phyloP scores from a whole-genome alignment of 805 yeast species.

The Diddensiella santjacobensis region DNA sequence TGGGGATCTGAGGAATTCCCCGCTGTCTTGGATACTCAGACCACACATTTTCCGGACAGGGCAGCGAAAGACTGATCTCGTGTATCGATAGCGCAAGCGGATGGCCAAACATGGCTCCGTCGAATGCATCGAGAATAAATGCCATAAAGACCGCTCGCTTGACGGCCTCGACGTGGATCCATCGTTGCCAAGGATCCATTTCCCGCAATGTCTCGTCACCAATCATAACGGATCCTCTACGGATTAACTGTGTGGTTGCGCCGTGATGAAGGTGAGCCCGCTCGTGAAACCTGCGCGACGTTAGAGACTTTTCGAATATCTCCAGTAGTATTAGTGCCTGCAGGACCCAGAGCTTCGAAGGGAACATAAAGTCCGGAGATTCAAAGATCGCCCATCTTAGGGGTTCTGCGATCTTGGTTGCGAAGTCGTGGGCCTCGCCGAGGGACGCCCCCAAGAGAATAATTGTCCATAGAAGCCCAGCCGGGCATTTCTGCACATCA shows the following conservation, averaged over 20 bases:
- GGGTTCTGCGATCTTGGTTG: constrained; percentile 50
- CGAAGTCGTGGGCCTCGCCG: constrained; percentile 37
- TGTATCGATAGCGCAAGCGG: constrained; percentile 54
- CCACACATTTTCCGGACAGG: constrained; percentile 63
- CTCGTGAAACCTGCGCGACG: constrained; percentile 69
- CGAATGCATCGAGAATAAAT: constrained; percentile 74
- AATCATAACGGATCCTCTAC: constrained; percentile 66
- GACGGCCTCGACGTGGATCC: constrained; percentile 79
- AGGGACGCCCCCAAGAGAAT: constrained; percentile 52
- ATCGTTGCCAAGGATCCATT: constrained; percentile 47
- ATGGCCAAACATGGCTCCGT: constrained; percentile 79
- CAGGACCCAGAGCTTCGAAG: constrained; percentile 70
- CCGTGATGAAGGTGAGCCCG: constrained; percentile 85
- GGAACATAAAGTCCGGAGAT: constrained; percentile 68
- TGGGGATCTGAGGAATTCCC: constrained; percentile 17
- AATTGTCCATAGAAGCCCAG: constrained; percentile 52
- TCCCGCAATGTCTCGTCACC: constrained; percentile 18
- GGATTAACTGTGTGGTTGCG: constrained; percentile 69
- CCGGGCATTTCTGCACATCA: constrained; percentile 43
- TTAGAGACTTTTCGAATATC: constrained; percentile 70
- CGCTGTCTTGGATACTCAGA: constrained; percentile 33
- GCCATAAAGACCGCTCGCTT: constrained; percentile 79
- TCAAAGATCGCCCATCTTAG: constrained; percentile 68
- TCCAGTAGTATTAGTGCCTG: constrained; percentile 74
- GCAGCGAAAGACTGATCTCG: constrained; percentile 58